Percentiles rank a stretch among this genome's conserved stretches.
Evolutionary conservation across 495 filamentous ascomycete genomes (phyloP).

Genomic region (Zalerion maritima): DNA sequence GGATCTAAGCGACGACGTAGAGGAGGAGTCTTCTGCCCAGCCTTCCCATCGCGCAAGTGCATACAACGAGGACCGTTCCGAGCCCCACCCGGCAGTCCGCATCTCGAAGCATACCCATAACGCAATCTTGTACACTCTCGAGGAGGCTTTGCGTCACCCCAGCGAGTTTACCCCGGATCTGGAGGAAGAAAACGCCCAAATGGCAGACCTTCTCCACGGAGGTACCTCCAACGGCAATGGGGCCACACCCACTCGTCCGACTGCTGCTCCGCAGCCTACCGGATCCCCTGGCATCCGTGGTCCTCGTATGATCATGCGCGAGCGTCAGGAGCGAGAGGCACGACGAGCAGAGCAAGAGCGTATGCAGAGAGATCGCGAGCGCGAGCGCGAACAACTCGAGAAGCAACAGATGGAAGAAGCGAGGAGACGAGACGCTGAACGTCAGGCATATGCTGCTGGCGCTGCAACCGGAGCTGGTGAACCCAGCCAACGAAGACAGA

Average conservation of each 20-base stretch:
- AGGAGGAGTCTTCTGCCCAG: conserved; percentile 17
- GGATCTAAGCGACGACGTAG: conserved; percentile 25
- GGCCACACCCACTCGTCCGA: conserved; percentile 27
- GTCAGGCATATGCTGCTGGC: conserved; percentile 43
- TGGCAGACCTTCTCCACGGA: conserved; percentile 68
- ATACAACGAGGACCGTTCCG: conserved; percentile 9
- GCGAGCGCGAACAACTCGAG: conserved; percentile 38
- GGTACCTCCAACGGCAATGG: conserved; percentile 34
- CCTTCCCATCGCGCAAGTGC: conserved; percentile 13
- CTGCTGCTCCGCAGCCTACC: conserved; percentile 27
- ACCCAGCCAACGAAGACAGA: no score
- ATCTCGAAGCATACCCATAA: conserved; percentile 33
- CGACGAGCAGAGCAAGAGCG: conserved; percentile 45
- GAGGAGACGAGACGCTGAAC: conserved; percentile 30
- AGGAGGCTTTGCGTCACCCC: conserved; percentile 77
- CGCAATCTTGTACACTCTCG: conserved; percentile 80
- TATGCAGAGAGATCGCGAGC: conserved; percentile 29
- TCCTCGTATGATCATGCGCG: conserved; percentile 64
- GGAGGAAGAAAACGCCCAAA: conserved; percentile 82
- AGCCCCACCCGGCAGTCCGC: conserved; percentile 22
- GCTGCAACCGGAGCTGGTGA: conserved; percentile 28
- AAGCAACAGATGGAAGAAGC: conserved; percentile 38
- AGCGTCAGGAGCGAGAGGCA: conserved; percentile 49
- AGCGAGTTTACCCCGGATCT: conserved; percentile 71
- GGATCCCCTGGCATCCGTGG: conserved; percentile 37